Evolutionary conservation across 305 asterid species (phyloP), one percentile per base, ranked within the genome.

Genomic region (Petunia hybrid): DNA sequence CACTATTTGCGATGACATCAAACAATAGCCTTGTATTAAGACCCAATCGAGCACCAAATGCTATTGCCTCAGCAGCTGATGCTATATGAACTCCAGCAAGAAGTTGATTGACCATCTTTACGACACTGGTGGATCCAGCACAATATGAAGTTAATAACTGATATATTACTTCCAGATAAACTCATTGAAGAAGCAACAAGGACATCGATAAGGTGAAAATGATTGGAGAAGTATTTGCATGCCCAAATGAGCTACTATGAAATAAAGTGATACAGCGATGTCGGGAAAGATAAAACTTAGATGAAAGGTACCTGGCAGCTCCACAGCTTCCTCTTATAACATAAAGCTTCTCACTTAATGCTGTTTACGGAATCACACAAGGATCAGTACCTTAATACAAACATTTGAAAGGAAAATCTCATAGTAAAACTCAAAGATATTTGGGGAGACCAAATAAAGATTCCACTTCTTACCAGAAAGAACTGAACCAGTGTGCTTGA

Each of bases 61-160:
- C 98, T 89, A 96, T 87, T 59, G 98, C 99, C 90, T 96, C 99
- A 16, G 99, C 99, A 65, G 98, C 92, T 82, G 99, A 90, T 85
- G 98, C 97, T 79, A 95, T 95, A 86, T 95, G 99, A 84, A 95
- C 98, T 85, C 99, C 99, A 86, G 99, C 99, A 85, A 95, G 99
- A 84, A 95, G 91, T 85, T 95, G 99, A 87, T 95, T 95, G 87
- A 95, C 89, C 99, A 95, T 95, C 91, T 95, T 95, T 65, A 95
- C 95, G 77, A 92, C 95, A 91, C 99, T 95, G 78, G 64, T 51
- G 42, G 62, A 51, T 51, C 63, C 63, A 36, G 43, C 63, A 73
- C 13, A 73, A 81, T 68, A 77, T 63, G 75, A 63, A 63, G 84
- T 75, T 61, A 80, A 79, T 6, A 48, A 36, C 43, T 2, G 7